A percentile compares a stretch with the other conserved stretches of the same genome.
These are phyloP conservation scores for Colletotrichum paranaense DNA, from an alignment of 2,329 filamentous ascomycete species.

Conservation along the genomic window DNA sequence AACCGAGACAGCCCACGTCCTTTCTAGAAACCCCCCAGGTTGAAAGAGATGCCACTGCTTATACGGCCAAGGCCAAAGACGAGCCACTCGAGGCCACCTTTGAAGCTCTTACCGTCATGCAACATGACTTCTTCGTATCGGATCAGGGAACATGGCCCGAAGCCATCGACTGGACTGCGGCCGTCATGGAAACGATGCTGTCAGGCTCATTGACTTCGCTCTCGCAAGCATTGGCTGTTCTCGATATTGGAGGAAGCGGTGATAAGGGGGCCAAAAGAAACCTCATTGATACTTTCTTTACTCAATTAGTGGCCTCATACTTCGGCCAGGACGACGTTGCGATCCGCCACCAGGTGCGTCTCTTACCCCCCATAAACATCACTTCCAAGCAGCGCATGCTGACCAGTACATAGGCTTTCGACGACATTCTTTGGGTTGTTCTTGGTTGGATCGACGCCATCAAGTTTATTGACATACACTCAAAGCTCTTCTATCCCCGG, in stretches of 20 bases:
- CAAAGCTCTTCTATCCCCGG: constrained; percentile 66
- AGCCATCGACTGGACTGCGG: constrained; percentile 93
- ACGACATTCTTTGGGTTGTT: constrained; percentile 96
- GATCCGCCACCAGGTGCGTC: constrained; percentile 68
- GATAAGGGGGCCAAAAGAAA: constrained; percentile 73
- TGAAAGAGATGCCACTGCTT: neutral
- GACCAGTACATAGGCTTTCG: constrained; percentile 73
- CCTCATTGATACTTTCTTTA: constrained; percentile 84
- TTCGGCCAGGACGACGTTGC: constrained; percentile 86
- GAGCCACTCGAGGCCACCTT: constrained; percentile 62
- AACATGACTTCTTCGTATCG: constrained; percentile 80
- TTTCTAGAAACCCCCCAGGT: constrained; percentile 20
- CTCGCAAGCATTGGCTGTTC: constrained; percentile 64
- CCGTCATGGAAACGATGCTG: constrained; percentile 84
- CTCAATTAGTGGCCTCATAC: constrained; percentile 81
- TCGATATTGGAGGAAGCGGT: constrained; percentile 46
- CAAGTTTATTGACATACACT: constrained; percentile 80
- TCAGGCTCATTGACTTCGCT: constrained; percentile 79
- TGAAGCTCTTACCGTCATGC: constrained; percentile 78
- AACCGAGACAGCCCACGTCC: constrained; percentile 13
- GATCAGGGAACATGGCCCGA: constrained; percentile 86
- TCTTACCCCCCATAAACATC: neutral
- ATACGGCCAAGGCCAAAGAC: constrained; percentile 29
- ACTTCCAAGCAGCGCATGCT: neutral
- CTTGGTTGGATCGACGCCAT: constrained; percentile 89